A percentile compares a stretch with the other conserved stretches of the same genome.
Evolutionary conservation across 805 yeast species (phyloP).

Genomic region (Martiniozyma abietophila): DNA sequence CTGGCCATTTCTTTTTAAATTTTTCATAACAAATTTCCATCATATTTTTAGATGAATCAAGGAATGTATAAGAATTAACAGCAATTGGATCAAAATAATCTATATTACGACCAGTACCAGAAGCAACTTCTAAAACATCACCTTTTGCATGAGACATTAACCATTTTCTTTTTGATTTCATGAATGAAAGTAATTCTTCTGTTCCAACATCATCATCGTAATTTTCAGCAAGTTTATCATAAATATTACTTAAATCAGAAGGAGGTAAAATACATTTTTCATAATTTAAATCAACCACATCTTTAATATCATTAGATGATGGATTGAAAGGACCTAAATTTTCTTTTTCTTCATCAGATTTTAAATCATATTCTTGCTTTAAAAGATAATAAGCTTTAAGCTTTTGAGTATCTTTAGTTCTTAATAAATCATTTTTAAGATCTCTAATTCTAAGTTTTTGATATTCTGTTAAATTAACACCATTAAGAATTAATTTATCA

Average conservation of each 20-base stretch:
- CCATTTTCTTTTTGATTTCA: conserved; percentile 67
- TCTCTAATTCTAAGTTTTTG: conserved; percentile 56
- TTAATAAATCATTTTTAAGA: conserved; percentile 43
- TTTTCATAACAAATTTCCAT: conserved; percentile 69
- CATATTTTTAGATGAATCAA: conserved; percentile 84
- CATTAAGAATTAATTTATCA: conserved; percentile 24
- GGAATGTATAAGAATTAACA: conserved; percentile 67
- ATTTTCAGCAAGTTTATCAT: conserved; percentile 65
- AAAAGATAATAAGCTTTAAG: conserved; percentile 50
- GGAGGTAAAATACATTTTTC: conserved; percentile 49
- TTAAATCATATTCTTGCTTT: conserved; percentile 26
- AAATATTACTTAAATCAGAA: conserved; percentile 73
- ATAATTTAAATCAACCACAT: conserved; percentile 21
- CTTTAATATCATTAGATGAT: conserved; percentile 24
- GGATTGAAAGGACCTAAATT: conserved; percentile 27
- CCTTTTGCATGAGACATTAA: conserved; percentile 71
- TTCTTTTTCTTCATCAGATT: conserved; percentile 14
- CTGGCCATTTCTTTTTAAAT: conserved; percentile 59
- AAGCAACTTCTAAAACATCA: conserved; percentile 87
- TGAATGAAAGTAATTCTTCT: conserved; percentile 55
- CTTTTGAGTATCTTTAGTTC: conserved; percentile 57
- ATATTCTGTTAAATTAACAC: conserved; percentile 44
- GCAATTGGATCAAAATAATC: conserved; percentile 55
- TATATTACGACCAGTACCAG: conserved; percentile 94
- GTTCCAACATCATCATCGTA: conserved; percentile 75